phyloP scores from a whole-genome alignment of 2,329 filamentous ascomycete genomes.

The Clonostachys chloroleuca region DNA sequence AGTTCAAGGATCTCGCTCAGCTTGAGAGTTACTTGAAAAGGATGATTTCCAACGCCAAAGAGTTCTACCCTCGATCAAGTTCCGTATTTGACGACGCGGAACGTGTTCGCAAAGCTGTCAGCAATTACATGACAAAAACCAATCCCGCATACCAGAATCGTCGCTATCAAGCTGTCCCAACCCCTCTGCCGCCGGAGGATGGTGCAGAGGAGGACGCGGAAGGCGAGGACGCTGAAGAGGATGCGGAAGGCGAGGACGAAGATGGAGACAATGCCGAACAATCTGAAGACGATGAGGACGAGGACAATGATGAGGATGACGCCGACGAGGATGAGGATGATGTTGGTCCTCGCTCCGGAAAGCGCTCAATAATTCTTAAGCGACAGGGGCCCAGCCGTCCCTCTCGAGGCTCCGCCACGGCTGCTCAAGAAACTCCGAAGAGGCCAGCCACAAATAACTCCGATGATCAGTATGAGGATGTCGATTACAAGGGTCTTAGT shows the following conservation, averaged over 20 bases:
- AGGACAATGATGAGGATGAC: conserved; percentile 16
- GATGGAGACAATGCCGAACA: conserved; percentile 22
- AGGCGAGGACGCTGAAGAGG: conserved; percentile 19
- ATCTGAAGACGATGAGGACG: conserved; percentile 16
- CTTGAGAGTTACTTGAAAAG: conserved; percentile 85
- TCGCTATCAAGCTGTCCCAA: conserved; percentile 66
- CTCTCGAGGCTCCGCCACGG: conserved; percentile 20
- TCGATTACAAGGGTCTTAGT: conserved; percentile 64
- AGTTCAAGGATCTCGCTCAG: conserved; percentile 67
- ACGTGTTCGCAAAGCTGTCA: conserved; percentile 78
- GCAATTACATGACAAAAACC: conserved; percentile 81
- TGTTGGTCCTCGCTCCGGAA: conserved; percentile 16
- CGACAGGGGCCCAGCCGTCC: conserved; percentile 25
- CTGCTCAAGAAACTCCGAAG: conserved; percentile 23
- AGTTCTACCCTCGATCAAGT: conserved; percentile 72
- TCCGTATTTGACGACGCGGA: conserved; percentile 79
- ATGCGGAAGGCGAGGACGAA: conserved; percentile 18
- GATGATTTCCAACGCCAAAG: conserved; percentile 83
- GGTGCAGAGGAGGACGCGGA: conserved; percentile 11
- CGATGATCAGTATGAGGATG: conserved; percentile 48
- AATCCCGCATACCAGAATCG: conserved; percentile 76
- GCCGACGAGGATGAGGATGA: conserved; percentile 19
- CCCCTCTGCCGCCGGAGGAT: conserved; percentile 55
- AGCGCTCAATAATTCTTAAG: conserved; percentile 32
- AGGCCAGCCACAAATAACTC: conserved; percentile 32